phyloP scores from a whole-genome alignment of 1,284 basidiomycete species.

The Boletus semigastroideus region DNA sequence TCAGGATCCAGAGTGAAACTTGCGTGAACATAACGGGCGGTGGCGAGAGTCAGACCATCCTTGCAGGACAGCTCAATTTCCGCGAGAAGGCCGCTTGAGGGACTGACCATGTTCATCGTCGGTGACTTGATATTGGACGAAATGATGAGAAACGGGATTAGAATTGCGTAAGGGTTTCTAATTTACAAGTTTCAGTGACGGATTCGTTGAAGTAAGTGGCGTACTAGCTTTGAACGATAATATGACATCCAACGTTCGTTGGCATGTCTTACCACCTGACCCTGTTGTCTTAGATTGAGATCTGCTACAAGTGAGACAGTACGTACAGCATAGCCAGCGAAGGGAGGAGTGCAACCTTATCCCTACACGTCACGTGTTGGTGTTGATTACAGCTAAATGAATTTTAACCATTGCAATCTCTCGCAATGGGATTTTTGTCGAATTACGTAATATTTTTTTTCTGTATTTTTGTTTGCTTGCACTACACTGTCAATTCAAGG shows the following conservation, averaged over 20 bases:
- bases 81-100: not conserved
- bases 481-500: no score
- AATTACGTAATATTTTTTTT: no score
- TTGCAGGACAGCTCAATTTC: not conserved
- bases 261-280: constrained; percentile 2
- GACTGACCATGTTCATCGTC: not conserved
- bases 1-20: constrained; percentile 20
- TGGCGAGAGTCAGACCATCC: constrained; percentile 5
- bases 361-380: no score
- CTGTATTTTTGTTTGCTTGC: no score
- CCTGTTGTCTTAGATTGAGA: constrained; percentile 10
- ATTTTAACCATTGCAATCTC: no score
- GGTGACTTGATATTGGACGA: not conserved
- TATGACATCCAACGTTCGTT: not conserved
- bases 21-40: not conserved
- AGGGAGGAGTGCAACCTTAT: not conserved
- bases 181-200: not conserved
- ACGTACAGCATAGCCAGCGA: not conserved
- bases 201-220: not conserved
- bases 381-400: no score
- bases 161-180: not conserved
- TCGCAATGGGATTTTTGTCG: no score
- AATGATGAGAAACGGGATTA: not conserved
- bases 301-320: not conserved
- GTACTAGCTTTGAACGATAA: not conserved